Percentiles rank a stretch among this genome's conserved stretches.
Conservation (phyloP, 2,329 filamentous ascomycete genomes). For the Ceratocystis albifundus region DNA sequence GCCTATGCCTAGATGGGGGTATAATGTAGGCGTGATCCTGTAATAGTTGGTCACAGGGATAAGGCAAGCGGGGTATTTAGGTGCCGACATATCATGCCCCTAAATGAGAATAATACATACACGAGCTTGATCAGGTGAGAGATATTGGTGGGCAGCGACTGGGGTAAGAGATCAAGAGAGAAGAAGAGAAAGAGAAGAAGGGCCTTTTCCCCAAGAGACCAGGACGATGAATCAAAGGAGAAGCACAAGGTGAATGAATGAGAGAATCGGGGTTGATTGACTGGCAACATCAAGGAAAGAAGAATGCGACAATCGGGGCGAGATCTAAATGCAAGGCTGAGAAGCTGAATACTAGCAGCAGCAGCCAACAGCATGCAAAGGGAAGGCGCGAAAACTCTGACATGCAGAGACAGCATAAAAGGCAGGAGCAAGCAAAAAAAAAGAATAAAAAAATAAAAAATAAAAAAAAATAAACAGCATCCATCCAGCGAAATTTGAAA, state of each 20-base stretch:
- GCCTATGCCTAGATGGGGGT: not conserved
- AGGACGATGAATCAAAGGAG: not conserved
- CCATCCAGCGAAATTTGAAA: not conserved
- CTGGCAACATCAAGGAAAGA: not conserved
- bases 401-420: not conserved
- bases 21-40: not conserved
- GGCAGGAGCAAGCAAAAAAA: not conserved
- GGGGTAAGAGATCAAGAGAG: not conserved
- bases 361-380: not conserved
- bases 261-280: not conserved
- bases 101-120: constrained; percentile 4
- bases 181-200: not conserved
- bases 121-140: not conserved
- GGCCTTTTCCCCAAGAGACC: not conserved
- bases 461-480: not conserved
- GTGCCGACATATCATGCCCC: not conserved
- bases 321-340: not conserved
- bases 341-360: not conserved
- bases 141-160: not conserved
- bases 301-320: not conserved
- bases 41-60: constrained; percentile 7
- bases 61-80: not conserved
- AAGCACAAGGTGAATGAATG: not conserved
- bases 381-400: constrained; percentile 6
- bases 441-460: not conserved